A percentile compares a stretch with the other conserved stretches of the same genome.
phyloP scores from a whole-genome alignment of 148 eudicot genomes.

The Limonium bicolor region DNA sequence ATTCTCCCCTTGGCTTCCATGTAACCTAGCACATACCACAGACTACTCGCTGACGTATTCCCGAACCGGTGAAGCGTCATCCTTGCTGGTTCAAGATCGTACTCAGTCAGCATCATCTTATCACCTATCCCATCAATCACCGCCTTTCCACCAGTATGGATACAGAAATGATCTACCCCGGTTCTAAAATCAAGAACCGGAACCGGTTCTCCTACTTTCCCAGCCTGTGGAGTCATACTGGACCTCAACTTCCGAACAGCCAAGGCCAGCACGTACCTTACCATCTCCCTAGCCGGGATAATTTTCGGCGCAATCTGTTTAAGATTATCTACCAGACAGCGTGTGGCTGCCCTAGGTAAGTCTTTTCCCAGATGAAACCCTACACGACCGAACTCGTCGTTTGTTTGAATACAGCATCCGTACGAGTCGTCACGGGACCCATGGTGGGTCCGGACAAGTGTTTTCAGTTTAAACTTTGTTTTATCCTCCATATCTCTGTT shows the following conservation, averaged over 20 bases:
- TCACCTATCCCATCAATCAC: slow-evolving; percentile 40
- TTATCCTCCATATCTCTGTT: slow-evolving; percentile 14
- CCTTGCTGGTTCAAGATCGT: slow-evolving; percentile 39
- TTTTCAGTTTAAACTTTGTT: slow-evolving; percentile 42
- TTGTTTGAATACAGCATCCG: slow-evolving; percentile 45
- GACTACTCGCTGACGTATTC: slow-evolving; percentile 41
- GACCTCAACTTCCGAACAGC: slow-evolving; percentile 5
- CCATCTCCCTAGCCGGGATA: slow-evolving; percentile 31
- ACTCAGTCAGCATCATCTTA: slow-evolving; percentile 14
- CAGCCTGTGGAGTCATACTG: neutral
- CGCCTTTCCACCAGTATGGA: slow-evolving; percentile 44
- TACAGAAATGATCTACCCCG: slow-evolving; percentile 36
- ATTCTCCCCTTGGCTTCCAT: slow-evolving; percentile 50
- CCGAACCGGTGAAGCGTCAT: slow-evolving; percentile 56
- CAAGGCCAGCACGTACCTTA: slow-evolving; percentile 14
- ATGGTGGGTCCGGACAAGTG: slow-evolving; percentile 55
- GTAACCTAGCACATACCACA: slow-evolving; percentile 43
- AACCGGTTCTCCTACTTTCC: neutral
- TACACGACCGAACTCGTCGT: slow-evolving; percentile 33
- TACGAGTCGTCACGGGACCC: slow-evolving; percentile 51
- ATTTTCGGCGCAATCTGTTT: slow-evolving; percentile 36
- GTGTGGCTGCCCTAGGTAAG: slow-evolving; percentile 48
- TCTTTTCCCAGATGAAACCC: slow-evolving; percentile 53
- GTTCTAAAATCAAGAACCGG: slow-evolving; percentile 23
- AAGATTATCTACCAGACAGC: slow-evolving; percentile 40